Conservation (phyloP, 2,329 filamentous ascomycete genomes). For the Meredithiella fracta region DNA sequence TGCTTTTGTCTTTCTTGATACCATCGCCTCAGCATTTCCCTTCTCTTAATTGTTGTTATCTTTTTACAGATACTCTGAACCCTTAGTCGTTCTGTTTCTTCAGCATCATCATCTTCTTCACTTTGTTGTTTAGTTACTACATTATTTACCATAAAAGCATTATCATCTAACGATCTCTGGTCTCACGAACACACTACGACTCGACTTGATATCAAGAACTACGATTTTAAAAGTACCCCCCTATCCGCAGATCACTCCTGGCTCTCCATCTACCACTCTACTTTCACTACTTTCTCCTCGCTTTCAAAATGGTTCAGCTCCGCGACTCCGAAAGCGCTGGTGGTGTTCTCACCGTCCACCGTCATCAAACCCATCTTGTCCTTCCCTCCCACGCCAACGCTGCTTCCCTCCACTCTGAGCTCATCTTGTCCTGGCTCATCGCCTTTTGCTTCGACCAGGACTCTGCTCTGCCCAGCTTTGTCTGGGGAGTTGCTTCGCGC, state of each 20-base stretch:
- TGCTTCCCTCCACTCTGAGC: slow-evolving; percentile 13
- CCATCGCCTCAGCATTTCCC: no score
- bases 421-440: slow-evolving; percentile 18
- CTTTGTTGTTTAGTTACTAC: background rate
- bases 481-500: slow-evolving; percentile 13
- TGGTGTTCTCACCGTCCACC: slow-evolving; percentile 1
- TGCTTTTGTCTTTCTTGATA: background rate
- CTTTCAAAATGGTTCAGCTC: slow-evolving; percentile 11
- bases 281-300: background rate
- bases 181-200: background rate
- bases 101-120: background rate
- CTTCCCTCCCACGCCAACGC: slow-evolving; percentile 5
- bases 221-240: background rate
- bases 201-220: background rate
- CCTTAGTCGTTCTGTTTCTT: background rate
- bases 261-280: background rate
- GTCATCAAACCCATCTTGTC: background rate
- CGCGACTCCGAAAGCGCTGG: slow-evolving; percentile 5
- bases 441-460: slow-evolving; percentile 17
- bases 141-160: no score
- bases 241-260: background rate
- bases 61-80: background rate
- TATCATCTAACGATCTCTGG: background rate
- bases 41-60: background rate
- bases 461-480: slow-evolving; percentile 14